Evolutionary conservation across 805 yeast genomes (phyloP), one percentile per base, ranked within the genome.

Genomic region (Metschnikowia noctiluminum): DNA sequence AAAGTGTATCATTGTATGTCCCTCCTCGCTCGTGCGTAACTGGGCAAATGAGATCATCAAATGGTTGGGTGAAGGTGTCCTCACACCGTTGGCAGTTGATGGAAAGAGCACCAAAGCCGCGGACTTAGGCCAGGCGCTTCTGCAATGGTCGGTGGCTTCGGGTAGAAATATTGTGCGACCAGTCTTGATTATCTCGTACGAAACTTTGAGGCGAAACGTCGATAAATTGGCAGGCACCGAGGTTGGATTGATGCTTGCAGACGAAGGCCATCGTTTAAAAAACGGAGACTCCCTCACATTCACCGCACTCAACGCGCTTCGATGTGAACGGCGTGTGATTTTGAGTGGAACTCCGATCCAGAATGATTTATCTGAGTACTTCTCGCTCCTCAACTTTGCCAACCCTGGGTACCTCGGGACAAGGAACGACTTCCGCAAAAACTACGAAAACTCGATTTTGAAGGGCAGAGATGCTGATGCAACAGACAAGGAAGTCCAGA

Each of bases 1-100:
- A 45, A 94, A 94, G 65, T 86, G 92, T 56, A 84, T 92, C 44
- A 89, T 92, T 51, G 97, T 90, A 1, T 92, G 99, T 63, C 99
- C 99, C 0, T 89, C 97, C 0, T 87, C 96, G 9, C 73, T 92
- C 57, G 99, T 92, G 30, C 78, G 89, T 49, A 92, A 92, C 61
- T 92, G 99, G 99, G 98, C 98, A 1, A 92, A 94, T 62, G 99
- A 92, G 68, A 80, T 92, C 45, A 80, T 82, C 36, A 92, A 92
- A 66, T 92, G 99, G 99, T 74, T 92, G 16, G 99, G 99, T 0
- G 87, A 85, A 56, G 96, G 94, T n/a, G 81, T 87, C 0, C 62
- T 92, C 7, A 83, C 94, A 1, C 94, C 97, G 0, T 71, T 94
- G 46, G 96, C 97, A 0, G 83, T 89, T 12, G 98, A 94, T 63